phyloP scores from a whole-genome alignment of 2,329 filamentous ascomycete genomes.

The Cordyceps javanica region DNA sequence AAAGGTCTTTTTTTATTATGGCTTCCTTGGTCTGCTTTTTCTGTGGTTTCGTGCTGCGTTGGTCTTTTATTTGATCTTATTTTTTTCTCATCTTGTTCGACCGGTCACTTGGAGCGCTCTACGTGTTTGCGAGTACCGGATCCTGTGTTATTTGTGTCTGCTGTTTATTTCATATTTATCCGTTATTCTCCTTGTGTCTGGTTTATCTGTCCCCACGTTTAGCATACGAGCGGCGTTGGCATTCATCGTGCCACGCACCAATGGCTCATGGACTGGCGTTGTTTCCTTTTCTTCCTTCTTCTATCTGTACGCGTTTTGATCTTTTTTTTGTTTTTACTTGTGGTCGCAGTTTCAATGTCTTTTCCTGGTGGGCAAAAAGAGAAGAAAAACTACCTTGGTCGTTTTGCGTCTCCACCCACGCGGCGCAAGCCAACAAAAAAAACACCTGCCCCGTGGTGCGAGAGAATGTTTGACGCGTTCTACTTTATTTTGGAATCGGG shows the following conservation, averaged over 20 bases:
- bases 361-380: not conserved
- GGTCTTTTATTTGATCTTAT: not conserved
- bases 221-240: constrained; percentile 14
- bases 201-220: constrained; percentile 5
- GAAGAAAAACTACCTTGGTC: too few species aligned
- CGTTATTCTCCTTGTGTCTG: not conserved
- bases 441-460: not conserved
- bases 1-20: not conserved
- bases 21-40: not conserved
- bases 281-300: not conserved
- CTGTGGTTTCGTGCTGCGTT: not conserved
- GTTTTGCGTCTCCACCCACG: not conserved
- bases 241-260: not conserved
- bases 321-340: not conserved
- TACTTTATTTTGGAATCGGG: not conserved
- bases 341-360: constrained; percentile 1
- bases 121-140: too few species aligned
- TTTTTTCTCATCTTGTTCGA: not conserved
- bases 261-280: constrained; percentile 12
- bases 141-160: not conserved
- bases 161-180: not conserved
- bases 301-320: not conserved
- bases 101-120: not conserved
- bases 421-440: too few species aligned
- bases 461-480: not conserved